Conservation (phyloP, 768 basidiomycete species). For the Hydnomerulius pinastri region DNA sequence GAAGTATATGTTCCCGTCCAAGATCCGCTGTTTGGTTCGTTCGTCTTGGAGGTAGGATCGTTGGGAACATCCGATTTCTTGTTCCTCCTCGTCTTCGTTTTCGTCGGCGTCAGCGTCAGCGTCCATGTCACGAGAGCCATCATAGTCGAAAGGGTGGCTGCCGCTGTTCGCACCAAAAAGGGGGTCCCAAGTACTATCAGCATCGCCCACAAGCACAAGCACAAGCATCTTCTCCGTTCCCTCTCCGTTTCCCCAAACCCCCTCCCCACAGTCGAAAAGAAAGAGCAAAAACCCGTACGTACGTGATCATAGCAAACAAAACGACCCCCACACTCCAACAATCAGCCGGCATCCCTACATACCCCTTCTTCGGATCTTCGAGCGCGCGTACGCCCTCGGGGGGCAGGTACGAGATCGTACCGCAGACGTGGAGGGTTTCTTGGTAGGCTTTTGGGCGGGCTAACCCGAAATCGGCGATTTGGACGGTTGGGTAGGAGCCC, state of each 20-base stretch:
- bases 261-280: not conserved
- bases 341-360: constrained; percentile 83
- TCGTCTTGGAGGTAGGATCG: constrained; percentile 51
- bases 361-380: constrained; percentile 71
- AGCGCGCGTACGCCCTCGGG: constrained; percentile 83
- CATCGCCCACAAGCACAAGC: constrained; percentile 2
- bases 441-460: constrained; percentile 78
- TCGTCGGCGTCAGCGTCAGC: constrained; percentile 16
- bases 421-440: constrained; percentile 83
- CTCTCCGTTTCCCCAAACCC: not conserved
- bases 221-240: not conserved
- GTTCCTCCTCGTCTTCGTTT: constrained; percentile 38
- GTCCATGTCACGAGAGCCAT: constrained; percentile 25
- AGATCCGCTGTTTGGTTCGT: constrained; percentile 68
- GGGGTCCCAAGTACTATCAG: too few species aligned
- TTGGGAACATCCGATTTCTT: constrained; percentile 27
- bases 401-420: constrained; percentile 85
- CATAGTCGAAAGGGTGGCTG: constrained; percentile 76
- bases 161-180: too few species aligned
- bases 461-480: constrained; percentile 86
- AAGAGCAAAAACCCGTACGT: constrained; percentile 35
- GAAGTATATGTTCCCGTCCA: constrained; percentile 63
- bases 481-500: constrained; percentile 82
- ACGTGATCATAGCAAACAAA: constrained; percentile 84
- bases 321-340: constrained; percentile 88